Evolutionary conservation across 306 rosid species (phyloP).

Genomic region (Dalbergia cultrata): DNA sequence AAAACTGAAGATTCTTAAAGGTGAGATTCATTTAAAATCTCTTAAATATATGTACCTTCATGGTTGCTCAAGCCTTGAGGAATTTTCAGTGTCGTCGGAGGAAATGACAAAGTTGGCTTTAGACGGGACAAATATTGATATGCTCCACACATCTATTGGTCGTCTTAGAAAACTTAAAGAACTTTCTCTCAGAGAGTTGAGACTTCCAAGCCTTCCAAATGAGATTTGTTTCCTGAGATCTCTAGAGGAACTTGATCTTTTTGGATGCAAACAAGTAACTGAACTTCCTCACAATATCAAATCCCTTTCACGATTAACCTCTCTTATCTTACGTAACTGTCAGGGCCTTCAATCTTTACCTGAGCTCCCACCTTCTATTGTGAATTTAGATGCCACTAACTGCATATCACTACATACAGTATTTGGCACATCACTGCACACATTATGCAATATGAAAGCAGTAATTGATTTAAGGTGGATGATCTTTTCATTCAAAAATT

Average conservation of each 20-base stretch:
- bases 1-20: background rate
- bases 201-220: background rate
- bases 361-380: conserved; percentile 13
- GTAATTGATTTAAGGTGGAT: background rate
- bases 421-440: background rate
- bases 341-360: conserved; percentile 10
- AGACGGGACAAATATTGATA: too few relatives aligned
- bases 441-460: background rate
- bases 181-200: too few relatives aligned
- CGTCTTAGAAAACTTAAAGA: too few relatives aligned
- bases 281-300: conserved; percentile 20
- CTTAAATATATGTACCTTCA: background rate
- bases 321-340: conserved; percentile 14
- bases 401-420: conserved; percentile 13
- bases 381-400: conserved; percentile 14
- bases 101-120: too few relatives aligned
- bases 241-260: background rate
- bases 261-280: conserved; percentile 12
- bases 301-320: background rate
- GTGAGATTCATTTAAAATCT: background rate
- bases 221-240: background rate
- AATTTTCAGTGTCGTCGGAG: background rate
- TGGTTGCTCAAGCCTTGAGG: background rate
- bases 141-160: too few relatives aligned
- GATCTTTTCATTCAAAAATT: background rate